phyloP scores from a whole-genome alignment of 2,329 filamentous ascomycete genomes.

The Leptosphaerulina australis region DNA sequence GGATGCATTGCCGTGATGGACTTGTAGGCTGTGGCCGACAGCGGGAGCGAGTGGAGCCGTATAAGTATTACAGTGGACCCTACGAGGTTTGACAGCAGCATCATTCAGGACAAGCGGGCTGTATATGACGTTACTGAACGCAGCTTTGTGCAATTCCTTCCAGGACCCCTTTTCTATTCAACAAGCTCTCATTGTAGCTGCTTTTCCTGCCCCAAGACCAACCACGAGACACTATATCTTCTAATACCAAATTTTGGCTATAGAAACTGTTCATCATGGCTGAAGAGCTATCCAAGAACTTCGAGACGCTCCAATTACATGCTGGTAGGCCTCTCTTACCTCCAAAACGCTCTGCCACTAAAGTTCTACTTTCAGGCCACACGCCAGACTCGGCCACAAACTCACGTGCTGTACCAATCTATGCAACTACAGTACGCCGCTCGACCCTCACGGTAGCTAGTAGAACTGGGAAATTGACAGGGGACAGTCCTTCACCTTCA shows the following conservation, averaged over 20 bases:
- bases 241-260: neutral
- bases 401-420: constrained; percentile 91
- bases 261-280: constrained; percentile 29
- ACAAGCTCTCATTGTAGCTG: constrained; percentile 12
- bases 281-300: constrained; percentile 52
- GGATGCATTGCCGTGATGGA: neutral
- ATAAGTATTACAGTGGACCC: neutral
- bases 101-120: constrained; percentile 10
- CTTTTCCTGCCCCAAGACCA: constrained; percentile 12
- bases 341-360: neutral
- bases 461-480: constrained; percentile 17
- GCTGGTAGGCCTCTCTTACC: constrained; percentile 46
- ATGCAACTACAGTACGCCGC: constrained; percentile 76
- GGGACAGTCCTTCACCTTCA: constrained; percentile 82
- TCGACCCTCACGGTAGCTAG: no score
- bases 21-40: constrained; percentile 2
- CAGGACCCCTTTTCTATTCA: constrained; percentile 25
- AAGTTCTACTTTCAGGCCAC: constrained; percentile 62
- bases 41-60: constrained; percentile 1
- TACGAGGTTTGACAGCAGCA: constrained; percentile 1
- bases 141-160: constrained; percentile 24
- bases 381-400: constrained; percentile 81
- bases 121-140: constrained; percentile 36
- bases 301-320: constrained; percentile 60
- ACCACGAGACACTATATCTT: neutral